A percentile compares a stretch with the other conserved stretches of the same genome.
Conservation (phyloP, 1,139 yeast species). For the Suhomyces atakaporum region DNA sequence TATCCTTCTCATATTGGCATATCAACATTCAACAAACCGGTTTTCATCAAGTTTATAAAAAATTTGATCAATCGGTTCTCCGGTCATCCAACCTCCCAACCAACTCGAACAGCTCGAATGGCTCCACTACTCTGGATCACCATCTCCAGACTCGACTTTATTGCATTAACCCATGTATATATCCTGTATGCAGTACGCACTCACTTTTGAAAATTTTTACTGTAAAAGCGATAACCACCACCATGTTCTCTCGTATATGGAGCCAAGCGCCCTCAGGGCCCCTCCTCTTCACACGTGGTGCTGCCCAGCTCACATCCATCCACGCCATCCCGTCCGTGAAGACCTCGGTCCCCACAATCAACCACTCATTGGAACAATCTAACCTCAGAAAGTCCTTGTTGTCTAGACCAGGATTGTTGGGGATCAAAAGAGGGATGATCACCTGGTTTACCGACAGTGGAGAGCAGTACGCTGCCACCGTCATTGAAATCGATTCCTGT, state of each 20-base stretch:
- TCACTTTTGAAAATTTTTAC: conserved; percentile 3
- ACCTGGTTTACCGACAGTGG: conserved; percentile 75
- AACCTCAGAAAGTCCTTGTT: conserved; percentile 69
- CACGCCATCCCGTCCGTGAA: conserved; percentile 53
- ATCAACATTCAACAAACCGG: too few relatives aligned
- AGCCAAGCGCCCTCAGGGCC: conserved; percentile 4
- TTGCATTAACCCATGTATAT: conserved; percentile 9
- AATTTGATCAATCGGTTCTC: too few relatives aligned
- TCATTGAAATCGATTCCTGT: conserved; percentile 81
- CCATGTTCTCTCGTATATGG: conserved; percentile 9
- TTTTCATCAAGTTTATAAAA: too few relatives aligned
- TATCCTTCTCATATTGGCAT: too few relatives aligned
- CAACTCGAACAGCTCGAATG: too few relatives aligned
- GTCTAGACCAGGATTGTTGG: conserved; percentile 79
- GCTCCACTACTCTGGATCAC: too few relatives aligned
- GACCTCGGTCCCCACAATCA: conserved; percentile 44
- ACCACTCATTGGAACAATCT: conserved; percentile 59
- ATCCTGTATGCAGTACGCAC: conserved; percentile 5
- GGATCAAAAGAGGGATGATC: conserved; percentile 87
- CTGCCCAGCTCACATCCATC: conserved; percentile 56
- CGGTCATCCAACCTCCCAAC: background rate
- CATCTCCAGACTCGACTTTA: too few relatives aligned
- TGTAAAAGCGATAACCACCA: background rate
- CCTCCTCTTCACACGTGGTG: conserved; percentile 31
- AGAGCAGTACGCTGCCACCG: conserved; percentile 75